Evolutionary conservation across 2,329 filamentous ascomycete genomes (phyloP), one percentile per base, ranked within the genome.

Genomic region (Gaeumannomyces tritici): DNA sequence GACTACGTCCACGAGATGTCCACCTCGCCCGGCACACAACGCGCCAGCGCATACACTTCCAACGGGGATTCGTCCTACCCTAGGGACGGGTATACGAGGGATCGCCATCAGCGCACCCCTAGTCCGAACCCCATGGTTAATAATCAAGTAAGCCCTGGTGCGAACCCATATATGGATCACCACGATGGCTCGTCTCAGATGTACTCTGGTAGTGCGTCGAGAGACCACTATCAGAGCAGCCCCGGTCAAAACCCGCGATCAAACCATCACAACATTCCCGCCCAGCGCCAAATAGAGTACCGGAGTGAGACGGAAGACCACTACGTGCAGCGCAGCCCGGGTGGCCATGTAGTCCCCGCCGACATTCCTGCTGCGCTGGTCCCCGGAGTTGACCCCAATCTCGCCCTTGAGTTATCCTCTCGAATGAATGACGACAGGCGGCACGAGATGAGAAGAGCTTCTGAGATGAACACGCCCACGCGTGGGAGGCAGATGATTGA

Each of bases 321-420:
- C 62, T 70, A 63, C 55, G 66, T 68, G 33, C 72, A 74, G 6
- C 60, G 54, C 11, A 69, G 64, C 42, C 67, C 74, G 18, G 67
- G 70, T 28, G 71, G 70, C 55, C 80, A 82, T 68, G 73, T 70
- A 4, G 65, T 80, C 26, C 42, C 42, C 11, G 79, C 81, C 1
- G 70, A 77, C 4, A 75, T 86, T 2, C 85, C 85, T 5, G 71
- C 83, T 1, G 83, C 84, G 4, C 74, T 88, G 27, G 80, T 88
- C 9, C 82, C 85, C n/a, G 85, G 84, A 4, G 76, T 85, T 29
- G 84, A 88, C 64, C 82, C 83, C 4, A 71, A 70, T 24, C 73
- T 86, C 47, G 79, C 83, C 1, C 79, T 81, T 62, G 83, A 87
- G 67, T 76, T 85, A n/a, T 75, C 81, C 1, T 81, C 85, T 3